Percentiles rank a stretch among this genome's conserved stretches.
Evolutionary conservation across 495 filamentous ascomycete genomes (phyloP).

Genomic region (Hyaloscypha finlandica): DNA sequence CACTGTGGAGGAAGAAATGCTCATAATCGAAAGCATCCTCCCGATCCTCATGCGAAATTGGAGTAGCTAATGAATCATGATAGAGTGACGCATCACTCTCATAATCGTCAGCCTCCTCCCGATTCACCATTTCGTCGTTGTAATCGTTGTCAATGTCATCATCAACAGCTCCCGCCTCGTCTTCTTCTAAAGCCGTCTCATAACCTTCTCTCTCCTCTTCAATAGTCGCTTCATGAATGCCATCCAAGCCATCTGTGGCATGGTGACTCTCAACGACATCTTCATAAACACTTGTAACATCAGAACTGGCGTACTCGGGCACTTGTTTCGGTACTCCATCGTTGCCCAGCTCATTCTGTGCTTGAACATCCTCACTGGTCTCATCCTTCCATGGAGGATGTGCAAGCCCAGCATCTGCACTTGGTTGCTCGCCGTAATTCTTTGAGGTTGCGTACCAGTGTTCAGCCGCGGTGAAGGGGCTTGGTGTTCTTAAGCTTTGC

Average conservation of each 20-base stretch:
- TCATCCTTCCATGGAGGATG: constrained; percentile 33
- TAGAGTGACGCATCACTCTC: constrained; percentile 50
- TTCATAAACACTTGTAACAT: constrained; percentile 57
- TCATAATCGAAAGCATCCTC: constrained; percentile 98
- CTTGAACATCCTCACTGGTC: constrained; percentile 15
- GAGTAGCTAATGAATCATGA: constrained; percentile 54
- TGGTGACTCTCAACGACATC: constrained; percentile 53
- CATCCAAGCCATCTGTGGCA: constrained; percentile 7
- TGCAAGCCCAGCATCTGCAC: constrained; percentile 41
- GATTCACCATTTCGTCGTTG: constrained; percentile 29
- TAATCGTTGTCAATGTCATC: constrained; percentile 24
- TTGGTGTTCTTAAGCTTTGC: constrained; percentile 80
- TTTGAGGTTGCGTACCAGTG: constrained; percentile 67
- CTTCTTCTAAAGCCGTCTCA: constrained; percentile 19
- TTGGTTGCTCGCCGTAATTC: constrained; percentile 40
- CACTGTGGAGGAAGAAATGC: constrained; percentile 89
- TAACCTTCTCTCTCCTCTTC: constrained; percentile 15
- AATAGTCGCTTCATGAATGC: constrained; percentile 13
- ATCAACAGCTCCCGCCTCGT: neutral
- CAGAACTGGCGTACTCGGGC: constrained; percentile 37
- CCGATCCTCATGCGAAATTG: constrained; percentile 81
- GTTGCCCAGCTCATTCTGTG: neutral
- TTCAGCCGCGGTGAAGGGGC: constrained; percentile 79
- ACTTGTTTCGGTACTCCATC: neutral
- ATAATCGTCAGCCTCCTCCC: constrained; percentile 32